Evolutionary conservation across 1,284 basidiomycete genomes (phyloP), one percentile per base, ranked within the genome.

Genomic region (Ceratobasidium sp.): DNA sequence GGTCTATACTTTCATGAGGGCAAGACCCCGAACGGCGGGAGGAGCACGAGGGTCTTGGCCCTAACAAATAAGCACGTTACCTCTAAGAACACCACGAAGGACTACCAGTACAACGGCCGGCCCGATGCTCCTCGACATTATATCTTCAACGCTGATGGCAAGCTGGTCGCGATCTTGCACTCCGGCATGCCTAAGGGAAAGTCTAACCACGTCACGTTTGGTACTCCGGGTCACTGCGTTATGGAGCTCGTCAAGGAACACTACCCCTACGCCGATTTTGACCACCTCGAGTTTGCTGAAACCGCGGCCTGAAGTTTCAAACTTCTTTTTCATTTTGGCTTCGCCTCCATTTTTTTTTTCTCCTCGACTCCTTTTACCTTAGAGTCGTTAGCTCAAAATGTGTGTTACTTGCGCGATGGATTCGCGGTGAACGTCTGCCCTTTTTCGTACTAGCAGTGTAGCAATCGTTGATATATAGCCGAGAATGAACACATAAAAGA

Each of bases 61-160:
- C 79, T 88, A 26, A 87, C 80, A 79, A 85, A 84, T 80, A 83
- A 81, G 65, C 87, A 88, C 69, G 85, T 87, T 48, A 81, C 86
- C 46, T 81, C 81, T 80, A 77, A 82, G 80, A 68, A 85, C 17
- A 84, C 83, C 74, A 84, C 81, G 54, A 80, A 81, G 64, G 78
- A 83, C 0, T 87, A 86, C 81, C 79, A 84, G 81, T 46, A 46
- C 44, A 46, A 13, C 13, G 48, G 48, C 7, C 79, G 77, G 84
- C 40, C 33, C 23, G 65, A 56, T 59, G 42, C 54, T 46, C 78
- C 54, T 48, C 46, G 59, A 17, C 74, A 54, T 46, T 48, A 62
- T 23, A 80, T 86, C 74, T 85, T 84, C 76, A 81, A 78, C 52
- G 82, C 80, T 28, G 78, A 81, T 28, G 83, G 83, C 44, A 67